phyloP scores from a whole-genome alignment of 2,329 filamentous ascomycete species.

The Hansfordia pulvinata region DNA sequence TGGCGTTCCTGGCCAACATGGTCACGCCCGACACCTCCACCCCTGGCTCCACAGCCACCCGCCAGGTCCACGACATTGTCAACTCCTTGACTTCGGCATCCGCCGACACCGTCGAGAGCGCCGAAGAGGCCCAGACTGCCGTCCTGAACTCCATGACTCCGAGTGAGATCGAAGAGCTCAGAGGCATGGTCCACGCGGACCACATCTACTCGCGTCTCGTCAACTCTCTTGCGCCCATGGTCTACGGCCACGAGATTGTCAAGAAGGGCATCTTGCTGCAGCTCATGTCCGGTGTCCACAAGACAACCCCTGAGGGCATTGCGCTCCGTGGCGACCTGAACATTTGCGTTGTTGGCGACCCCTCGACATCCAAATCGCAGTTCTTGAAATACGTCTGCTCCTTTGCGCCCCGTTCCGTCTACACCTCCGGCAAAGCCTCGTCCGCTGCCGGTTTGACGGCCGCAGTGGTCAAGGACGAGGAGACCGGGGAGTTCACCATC shows the following conservation, averaged over 20 bases:
- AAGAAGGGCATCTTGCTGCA: conserved; percentile 94
- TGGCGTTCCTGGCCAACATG: conserved; percentile 97
- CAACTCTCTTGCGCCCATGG: conserved; percentile 88
- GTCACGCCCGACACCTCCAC: conserved; percentile 78
- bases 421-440: conserved; percentile 94
- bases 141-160: conserved; percentile 76
- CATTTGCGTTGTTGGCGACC: conserved; percentile 95
- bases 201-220: conserved; percentile 91
- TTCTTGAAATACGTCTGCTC: conserved; percentile 97
- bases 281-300: conserved; percentile 89
- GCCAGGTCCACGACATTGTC: conserved; percentile 72
- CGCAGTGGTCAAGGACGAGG: conserved; percentile 93
- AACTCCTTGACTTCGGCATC: conserved; percentile 66
- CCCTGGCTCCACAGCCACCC: conserved; percentile 59
- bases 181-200: conserved; percentile 85
- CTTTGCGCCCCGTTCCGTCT: conserved; percentile 90
- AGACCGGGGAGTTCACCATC: conserved; percentile 97
- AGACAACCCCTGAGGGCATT: conserved; percentile 88
- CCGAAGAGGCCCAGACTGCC: conserved; percentile 78
- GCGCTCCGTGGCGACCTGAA: conserved; percentile 94
- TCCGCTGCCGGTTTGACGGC: conserved; percentile 95
- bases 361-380: conserved; percentile 93
- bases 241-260: conserved; percentile 93
- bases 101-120: conserved; percentile 53
- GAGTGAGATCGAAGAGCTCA: conserved; percentile 81